Percentiles rank a stretch among this genome's conserved stretches.
Evolutionary conservation across 768 basidiomycete genomes (phyloP).

Genomic region (Dictyophora rubrovolvata): DNA sequence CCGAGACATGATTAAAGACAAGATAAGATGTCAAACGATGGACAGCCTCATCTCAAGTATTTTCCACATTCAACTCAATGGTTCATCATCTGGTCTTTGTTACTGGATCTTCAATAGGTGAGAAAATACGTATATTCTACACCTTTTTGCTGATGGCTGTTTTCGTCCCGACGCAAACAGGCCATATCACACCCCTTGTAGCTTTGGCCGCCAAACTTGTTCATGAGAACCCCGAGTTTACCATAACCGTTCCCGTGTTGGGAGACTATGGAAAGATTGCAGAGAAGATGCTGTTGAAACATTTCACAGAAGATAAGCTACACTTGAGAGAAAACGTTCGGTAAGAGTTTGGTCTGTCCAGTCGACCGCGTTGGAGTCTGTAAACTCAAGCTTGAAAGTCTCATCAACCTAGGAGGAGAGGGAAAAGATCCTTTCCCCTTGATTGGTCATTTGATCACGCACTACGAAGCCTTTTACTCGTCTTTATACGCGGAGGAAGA

Average conservation of each 20-base stretch:
- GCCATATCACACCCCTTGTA: background rate
- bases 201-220: background rate
- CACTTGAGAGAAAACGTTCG: background rate
- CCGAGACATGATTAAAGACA: too few species aligned
- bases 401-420: background rate
- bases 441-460: background rate
- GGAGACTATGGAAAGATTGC: background rate
- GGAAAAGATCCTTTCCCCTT: background rate
- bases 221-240: background rate
- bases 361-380: background rate
- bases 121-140: too few species aligned
- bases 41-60: too few species aligned
- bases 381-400: background rate
- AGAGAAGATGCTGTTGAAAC: background rate
- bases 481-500: background rate
- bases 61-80: too few species aligned
- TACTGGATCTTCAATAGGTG: too few species aligned
- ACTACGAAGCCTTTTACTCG: background rate
- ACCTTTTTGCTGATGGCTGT: too few species aligned
- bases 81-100: too few species aligned
- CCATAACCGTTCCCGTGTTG: background rate
- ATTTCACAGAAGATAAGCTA: background rate
- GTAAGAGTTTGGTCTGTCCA: background rate
- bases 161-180: background rate
- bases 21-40: too few species aligned